Conservation (phyloP, 2,329 filamentous ascomycete species). For the Fusarium zealandicum region DNA sequence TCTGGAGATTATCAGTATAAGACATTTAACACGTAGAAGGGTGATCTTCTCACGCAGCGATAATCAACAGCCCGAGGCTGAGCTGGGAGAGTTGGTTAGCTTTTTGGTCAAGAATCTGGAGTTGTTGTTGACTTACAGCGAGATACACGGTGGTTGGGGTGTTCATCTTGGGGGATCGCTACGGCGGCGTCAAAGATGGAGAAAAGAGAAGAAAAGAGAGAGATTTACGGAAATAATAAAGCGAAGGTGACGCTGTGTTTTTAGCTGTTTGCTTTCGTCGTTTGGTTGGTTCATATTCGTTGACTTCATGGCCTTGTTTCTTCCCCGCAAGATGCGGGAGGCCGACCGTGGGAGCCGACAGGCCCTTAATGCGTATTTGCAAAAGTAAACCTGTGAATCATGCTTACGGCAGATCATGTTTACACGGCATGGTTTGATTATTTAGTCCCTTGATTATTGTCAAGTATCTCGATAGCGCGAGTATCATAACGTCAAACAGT, state of each 20-base stretch:
- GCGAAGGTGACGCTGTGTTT: background rate
- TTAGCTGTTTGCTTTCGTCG: too few species aligned
- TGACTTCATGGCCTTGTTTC: too few species aligned
- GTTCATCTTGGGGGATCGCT: constrained; percentile 28
- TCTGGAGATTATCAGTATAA: constrained; percentile 38
- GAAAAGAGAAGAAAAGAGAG: background rate
- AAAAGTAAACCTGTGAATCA: background rate
- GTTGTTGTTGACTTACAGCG: constrained; percentile 34
- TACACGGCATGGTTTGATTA: too few species aligned
- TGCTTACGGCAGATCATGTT: too few species aligned
- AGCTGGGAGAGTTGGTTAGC: constrained; percentile 29
- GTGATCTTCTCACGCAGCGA: constrained; percentile 43
- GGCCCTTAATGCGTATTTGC: background rate
- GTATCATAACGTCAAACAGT: background rate
- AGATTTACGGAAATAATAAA: background rate
- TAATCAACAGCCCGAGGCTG: constrained; percentile 42
- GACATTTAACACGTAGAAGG: background rate
- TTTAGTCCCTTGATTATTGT: too few species aligned
- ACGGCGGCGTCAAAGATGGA: background rate
- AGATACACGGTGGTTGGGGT: constrained; percentile 44
- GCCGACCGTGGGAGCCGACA: constrained; percentile 7
- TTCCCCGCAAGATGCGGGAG: constrained; percentile 22
- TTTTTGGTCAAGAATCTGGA: too few species aligned
- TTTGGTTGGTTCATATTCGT: too few species aligned
- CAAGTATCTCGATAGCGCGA: background rate